A percentile compares a stretch with the other conserved stretches of the same genome.
phyloP scores from a whole-genome alignment of 345 rosid genomes.

The Citrus inodora region DNA sequence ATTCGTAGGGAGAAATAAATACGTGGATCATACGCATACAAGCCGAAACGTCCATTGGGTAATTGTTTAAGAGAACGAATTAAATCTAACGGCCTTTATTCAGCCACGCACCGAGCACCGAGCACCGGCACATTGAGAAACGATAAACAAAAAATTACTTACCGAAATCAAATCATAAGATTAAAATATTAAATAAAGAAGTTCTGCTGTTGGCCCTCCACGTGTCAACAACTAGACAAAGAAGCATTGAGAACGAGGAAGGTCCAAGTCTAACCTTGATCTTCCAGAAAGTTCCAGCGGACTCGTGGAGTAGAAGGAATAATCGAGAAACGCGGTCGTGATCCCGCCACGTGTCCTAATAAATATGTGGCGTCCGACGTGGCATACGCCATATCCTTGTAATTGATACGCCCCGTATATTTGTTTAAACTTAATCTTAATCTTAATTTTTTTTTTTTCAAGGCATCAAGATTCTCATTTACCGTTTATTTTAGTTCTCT shows the following conservation, averaged over 20 bases:
- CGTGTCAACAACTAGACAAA: slow-evolving; percentile 30
- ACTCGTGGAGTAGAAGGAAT: slow-evolving; percentile 19
- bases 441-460: neutral
- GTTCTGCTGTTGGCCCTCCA: slow-evolving; percentile 11
- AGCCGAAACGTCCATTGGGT: no score
- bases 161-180: no score
- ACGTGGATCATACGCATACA: no score
- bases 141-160: neutral
- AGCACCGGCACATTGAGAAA: neutral
- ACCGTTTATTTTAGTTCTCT: neutral
- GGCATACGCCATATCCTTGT: slow-evolving; percentile 35
- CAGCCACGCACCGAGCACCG: neutral
- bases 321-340: slow-evolving; percentile 34
- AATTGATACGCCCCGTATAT: slow-evolving; percentile 38
- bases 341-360: slow-evolving; percentile 28
- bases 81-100: neutral
- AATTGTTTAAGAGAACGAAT: no score
- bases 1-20: no score
- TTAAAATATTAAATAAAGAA: neutral
- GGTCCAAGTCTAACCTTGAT: neutral
- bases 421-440: neutral
- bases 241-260: slow-evolving; percentile 8
- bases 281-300: slow-evolving; percentile 59
- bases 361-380: slow-evolving; percentile 49
- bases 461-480: neutral